Percentiles rank a stretch among this genome's conserved stretches.
These are phyloP conservation scores for Gaultheria prostrata DNA, from an alignment of 148 eudicot species.

Conservation along the genomic window DNA sequence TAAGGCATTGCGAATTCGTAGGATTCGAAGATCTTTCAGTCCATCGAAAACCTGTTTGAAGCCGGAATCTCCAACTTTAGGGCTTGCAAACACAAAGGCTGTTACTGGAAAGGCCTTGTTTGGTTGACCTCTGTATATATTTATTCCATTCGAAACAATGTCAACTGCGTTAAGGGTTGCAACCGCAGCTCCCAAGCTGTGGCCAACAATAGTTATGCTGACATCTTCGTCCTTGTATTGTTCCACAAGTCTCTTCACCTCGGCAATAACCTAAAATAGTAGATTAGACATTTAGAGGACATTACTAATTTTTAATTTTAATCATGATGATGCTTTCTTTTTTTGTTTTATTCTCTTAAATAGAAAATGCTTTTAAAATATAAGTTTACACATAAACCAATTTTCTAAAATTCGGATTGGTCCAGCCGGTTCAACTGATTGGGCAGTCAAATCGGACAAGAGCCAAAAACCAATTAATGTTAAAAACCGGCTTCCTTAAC, in stretches of 20 bases:
- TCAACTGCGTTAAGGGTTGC: slow-evolving; percentile 56
- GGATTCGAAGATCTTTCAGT: slow-evolving; percentile 27
- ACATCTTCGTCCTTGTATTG: slow-evolving; percentile 49
- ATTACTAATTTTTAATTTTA: neutral
- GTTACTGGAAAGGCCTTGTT: slow-evolving; percentile 45
- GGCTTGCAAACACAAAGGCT: slow-evolving; percentile 51
- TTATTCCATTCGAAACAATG: slow-evolving; percentile 44
- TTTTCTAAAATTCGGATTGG: no score
- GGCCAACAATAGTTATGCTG: slow-evolving; percentile 58
- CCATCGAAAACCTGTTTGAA: slow-evolving; percentile 29
- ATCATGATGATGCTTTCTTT: neutral
- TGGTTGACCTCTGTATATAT: slow-evolving; percentile 27
- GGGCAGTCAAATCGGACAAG: no score
- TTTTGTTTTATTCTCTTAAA: neutral
- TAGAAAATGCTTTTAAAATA: neutral
- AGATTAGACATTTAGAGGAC: neutral
- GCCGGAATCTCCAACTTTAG: slow-evolving; percentile 48
- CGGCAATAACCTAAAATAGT: slow-evolving; percentile 40
- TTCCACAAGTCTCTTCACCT: slow-evolving; percentile 41
- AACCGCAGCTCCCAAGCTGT: slow-evolving; percentile 56
- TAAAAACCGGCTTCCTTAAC: no score
- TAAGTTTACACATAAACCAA: neutral
- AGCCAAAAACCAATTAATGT: no score
- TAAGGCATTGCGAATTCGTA: slow-evolving; percentile 34
- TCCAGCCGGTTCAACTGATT: no score